Conservation (phyloP, 495 filamentous ascomycete genomes). For the Penicillium maclennaniae region DNA sequence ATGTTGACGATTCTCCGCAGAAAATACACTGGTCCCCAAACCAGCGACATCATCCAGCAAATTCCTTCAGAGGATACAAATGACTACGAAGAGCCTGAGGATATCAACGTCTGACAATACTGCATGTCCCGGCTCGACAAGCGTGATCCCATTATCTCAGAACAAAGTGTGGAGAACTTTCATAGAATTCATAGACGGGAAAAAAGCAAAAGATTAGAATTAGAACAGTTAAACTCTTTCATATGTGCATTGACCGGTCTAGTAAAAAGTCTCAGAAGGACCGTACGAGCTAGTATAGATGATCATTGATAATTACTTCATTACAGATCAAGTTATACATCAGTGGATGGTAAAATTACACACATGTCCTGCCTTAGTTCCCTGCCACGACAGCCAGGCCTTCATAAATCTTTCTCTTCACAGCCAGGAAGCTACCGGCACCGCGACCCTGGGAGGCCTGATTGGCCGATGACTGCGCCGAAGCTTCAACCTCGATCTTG, state of each 20-base stretch:
- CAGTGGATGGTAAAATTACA: slow-evolving; percentile 14
- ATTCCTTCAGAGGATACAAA: slow-evolving; percentile 30
- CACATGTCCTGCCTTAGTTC: slow-evolving; percentile 39
- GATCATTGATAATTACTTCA: slow-evolving; percentile 1
- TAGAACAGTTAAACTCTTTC: neutral
- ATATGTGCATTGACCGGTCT: neutral
- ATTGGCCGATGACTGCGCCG: slow-evolving; percentile 44
- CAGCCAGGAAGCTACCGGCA: slow-evolving; percentile 64
- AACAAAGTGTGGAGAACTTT: neutral
- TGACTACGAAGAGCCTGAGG: slow-evolving; percentile 20
- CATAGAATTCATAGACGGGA: neutral
- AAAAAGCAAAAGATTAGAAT: neutral
- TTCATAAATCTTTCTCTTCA: slow-evolving; percentile 80
- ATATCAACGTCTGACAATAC: slow-evolving; percentile 12
- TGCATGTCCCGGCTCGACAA: neutral
- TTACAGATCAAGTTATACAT: slow-evolving; percentile 10
- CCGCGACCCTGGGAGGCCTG: slow-evolving; percentile 30
- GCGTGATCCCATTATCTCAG: neutral
- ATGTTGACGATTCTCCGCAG: slow-evolving; percentile 19
- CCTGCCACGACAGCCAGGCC: slow-evolving; percentile 76
- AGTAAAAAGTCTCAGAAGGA: no score
- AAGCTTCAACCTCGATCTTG: slow-evolving; percentile 83
- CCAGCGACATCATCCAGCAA: slow-evolving; percentile 43
- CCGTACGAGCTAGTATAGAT: neutral
- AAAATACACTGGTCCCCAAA: slow-evolving; percentile 55